A percentile compares a stretch with the other conserved stretches of the same genome.
Evolutionary conservation across 495 filamentous ascomycete genomes (phyloP).

Genomic region (Talaromyces stipitatus): DNA sequence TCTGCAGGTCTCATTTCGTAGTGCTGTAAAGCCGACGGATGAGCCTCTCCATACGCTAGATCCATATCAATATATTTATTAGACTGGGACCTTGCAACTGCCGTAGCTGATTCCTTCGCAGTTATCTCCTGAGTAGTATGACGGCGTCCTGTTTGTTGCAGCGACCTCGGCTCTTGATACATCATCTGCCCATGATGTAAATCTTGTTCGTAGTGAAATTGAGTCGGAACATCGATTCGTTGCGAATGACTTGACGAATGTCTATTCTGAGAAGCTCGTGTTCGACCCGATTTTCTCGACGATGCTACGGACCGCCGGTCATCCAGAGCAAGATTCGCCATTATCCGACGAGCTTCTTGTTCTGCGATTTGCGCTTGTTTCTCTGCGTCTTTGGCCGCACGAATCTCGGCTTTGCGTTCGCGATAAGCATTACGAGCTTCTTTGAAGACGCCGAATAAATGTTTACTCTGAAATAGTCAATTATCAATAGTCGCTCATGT

Average conservation of each 20-base stretch:
- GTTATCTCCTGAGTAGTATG: slow-evolving; percentile 37
- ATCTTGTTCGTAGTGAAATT: slow-evolving; percentile 3
- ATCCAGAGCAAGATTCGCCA: slow-evolving; percentile 42
- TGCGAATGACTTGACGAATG: not conserved
- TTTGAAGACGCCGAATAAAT: slow-evolving; percentile 77
- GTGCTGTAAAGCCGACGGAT: slow-evolving; percentile 32
- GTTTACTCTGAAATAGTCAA: slow-evolving; percentile 60
- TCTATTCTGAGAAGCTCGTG: not conserved
- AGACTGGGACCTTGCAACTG: slow-evolving; percentile 30
- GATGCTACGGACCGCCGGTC: slow-evolving; percentile 37
- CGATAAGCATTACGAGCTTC: slow-evolving; percentile 80
- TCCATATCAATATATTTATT: slow-evolving; percentile 73
- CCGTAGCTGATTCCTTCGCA: slow-evolving; percentile 17
- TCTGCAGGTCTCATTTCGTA: slow-evolving; percentile 16
- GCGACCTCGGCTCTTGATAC: not conserved
- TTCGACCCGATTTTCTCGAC: slow-evolving; percentile 25
- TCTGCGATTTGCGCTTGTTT: slow-evolving; percentile 32
- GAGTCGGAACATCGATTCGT: not conserved
- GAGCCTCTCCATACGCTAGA: slow-evolving; percentile 67
- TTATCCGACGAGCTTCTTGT: slow-evolving; percentile 22
- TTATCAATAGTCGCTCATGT: not conserved
- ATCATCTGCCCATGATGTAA: slow-evolving; percentile 21
- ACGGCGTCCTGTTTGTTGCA: slow-evolving; percentile 31
- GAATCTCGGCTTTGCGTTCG: slow-evolving; percentile 71
- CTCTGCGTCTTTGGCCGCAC: slow-evolving; percentile 54